Evolutionary conservation across 1,139 yeast species (phyloP).

Genomic region (Petasospora fabianii): DNA sequence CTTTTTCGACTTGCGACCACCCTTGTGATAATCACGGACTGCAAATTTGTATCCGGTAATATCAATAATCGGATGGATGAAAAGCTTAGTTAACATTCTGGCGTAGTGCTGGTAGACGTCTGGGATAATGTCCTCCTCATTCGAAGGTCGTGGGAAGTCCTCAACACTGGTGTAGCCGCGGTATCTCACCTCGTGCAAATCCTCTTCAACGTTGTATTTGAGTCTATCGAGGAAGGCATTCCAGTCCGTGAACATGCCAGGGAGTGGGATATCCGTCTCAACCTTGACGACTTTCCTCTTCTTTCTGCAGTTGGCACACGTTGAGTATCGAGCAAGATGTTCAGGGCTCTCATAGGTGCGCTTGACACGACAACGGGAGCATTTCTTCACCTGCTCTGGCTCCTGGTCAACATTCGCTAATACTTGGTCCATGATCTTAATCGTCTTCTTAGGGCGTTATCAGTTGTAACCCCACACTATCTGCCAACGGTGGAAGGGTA

Average conservation of each 20-base stretch:
- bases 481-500: too few relatives aligned
- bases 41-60: slow-evolving; percentile 39
- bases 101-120: slow-evolving; percentile 33
- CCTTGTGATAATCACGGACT: slow-evolving; percentile 41
- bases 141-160: slow-evolving; percentile 30
- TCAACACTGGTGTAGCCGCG: slow-evolving; percentile 29
- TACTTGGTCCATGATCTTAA: too few relatives aligned
- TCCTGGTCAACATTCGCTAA: too few relatives aligned
- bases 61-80: slow-evolving; percentile 36
- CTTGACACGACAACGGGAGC: slow-evolving; percentile 40
- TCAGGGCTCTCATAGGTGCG: slow-evolving; percentile 31
- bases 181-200: slow-evolving; percentile 33
- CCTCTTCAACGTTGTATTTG: slow-evolving; percentile 30
- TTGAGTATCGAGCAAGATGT: slow-evolving; percentile 35
- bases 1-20: slow-evolving; percentile 37
- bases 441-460: too few relatives aligned
- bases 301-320: slow-evolving; percentile 37
- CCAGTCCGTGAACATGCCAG: slow-evolving; percentile 30
- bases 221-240: slow-evolving; percentile 31
- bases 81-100: slow-evolving; percentile 31
- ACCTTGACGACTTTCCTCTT: slow-evolving; percentile 33
- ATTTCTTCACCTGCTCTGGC: slow-evolving; percentile 27
- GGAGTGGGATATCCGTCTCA: slow-evolving; percentile 7
- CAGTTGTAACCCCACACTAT: too few relatives aligned
- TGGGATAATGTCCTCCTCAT: slow-evolving; percentile 28